Evolutionary conservation across 352 stramenopile genomes (phyloP).

Genomic region (Pythium biforme): DNA sequence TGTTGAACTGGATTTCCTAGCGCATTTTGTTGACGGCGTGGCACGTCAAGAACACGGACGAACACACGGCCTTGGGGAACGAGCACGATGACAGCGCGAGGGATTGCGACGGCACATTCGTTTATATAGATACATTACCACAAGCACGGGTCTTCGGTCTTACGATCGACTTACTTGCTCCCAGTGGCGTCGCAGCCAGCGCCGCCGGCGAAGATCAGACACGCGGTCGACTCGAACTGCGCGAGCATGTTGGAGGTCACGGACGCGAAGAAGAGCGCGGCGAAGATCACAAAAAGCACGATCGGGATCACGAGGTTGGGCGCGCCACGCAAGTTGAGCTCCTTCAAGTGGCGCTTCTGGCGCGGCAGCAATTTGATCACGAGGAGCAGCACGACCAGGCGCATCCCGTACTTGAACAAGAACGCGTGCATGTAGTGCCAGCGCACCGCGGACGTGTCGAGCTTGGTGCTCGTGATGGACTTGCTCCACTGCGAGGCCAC

Average conservation of each 20-base stretch:
- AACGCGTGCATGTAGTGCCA: constrained; percentile 21
- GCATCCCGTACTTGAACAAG: constrained; percentile 15
- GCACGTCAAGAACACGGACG: no score
- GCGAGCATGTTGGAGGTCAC: constrained; percentile 22
- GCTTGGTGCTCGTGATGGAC: neutral
- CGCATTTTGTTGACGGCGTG: no score
- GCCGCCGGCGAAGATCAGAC: constrained; percentile 24
- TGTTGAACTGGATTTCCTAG: no score
- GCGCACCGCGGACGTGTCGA: constrained; percentile 14
- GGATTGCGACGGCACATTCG: no score
- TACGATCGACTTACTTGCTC: no score
- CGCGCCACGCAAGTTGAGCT: constrained; percentile 12
- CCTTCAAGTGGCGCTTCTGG: constrained; percentile 24
- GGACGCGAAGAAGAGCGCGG: constrained; percentile 6
- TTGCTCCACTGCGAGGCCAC: constrained; percentile 5
- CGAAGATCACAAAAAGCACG: constrained; percentile 13
- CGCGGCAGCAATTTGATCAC: constrained; percentile 20
- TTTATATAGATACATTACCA: no score
- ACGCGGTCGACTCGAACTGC: constrained; percentile 25
- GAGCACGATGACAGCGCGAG: no score
- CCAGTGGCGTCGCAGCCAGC: constrained; percentile 6
- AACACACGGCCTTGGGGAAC: no score
- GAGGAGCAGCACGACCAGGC: constrained; percentile 9
- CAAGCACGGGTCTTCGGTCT: no score
- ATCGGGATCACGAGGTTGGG: constrained; percentile 15